A percentile compares a stretch with the other conserved stretches of the same genome.
Evolutionary conservation across 805 yeast genomes (phyloP).

Genomic region (baker's yeast (Saccharomyces cerevisiae)): DNA sequence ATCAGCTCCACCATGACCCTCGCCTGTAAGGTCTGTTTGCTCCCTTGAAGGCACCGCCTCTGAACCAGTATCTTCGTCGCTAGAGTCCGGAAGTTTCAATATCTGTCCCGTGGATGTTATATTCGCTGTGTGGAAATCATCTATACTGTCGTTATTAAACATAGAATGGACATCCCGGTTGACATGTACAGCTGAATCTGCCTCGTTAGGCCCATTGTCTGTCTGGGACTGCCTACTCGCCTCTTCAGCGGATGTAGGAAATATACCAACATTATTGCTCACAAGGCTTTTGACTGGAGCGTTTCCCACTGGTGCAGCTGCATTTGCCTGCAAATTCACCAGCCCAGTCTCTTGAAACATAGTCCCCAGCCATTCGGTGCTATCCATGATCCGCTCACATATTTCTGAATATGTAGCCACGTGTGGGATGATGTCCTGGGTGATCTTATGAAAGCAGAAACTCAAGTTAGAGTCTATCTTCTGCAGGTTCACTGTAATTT

Average conservation of each 20-base stretch:
- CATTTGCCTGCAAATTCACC: constrained; percentile 37
- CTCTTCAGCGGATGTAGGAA: background rate
- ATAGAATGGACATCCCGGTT: background rate
- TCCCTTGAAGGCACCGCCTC: constrained; percentile 2
- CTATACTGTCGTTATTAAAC: background rate
- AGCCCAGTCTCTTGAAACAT: constrained; percentile 71
- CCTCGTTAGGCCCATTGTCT: background rate
- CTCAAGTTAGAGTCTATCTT: constrained; percentile 70
- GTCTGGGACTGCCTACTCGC: background rate
- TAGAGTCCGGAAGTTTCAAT: constrained; percentile 23
- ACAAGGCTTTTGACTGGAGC: background rate
- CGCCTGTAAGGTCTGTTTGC: background rate
- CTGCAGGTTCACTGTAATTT: constrained; percentile 67
- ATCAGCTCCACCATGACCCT: constrained; percentile 5
- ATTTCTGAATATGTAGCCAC: constrained; percentile 51
- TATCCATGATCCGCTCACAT: constrained; percentile 55
- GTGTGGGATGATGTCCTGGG: constrained; percentile 59
- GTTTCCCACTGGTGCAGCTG: constrained; percentile 7
- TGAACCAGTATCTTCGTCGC: constrained; percentile 18
- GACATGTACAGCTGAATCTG: background rate
- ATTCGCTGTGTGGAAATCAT: constrained; percentile 18
- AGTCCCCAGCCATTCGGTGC: constrained; percentile 65
- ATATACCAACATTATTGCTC: background rate
- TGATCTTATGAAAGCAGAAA: constrained; percentile 57
- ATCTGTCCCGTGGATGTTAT: constrained; percentile 21